Percentiles rank a stretch among this genome's conserved stretches.
These are phyloP conservation scores for Heliamphora exappendiculata DNA, from an alignment of 148 eudicot genomes.

Conservation along the genomic window DNA sequence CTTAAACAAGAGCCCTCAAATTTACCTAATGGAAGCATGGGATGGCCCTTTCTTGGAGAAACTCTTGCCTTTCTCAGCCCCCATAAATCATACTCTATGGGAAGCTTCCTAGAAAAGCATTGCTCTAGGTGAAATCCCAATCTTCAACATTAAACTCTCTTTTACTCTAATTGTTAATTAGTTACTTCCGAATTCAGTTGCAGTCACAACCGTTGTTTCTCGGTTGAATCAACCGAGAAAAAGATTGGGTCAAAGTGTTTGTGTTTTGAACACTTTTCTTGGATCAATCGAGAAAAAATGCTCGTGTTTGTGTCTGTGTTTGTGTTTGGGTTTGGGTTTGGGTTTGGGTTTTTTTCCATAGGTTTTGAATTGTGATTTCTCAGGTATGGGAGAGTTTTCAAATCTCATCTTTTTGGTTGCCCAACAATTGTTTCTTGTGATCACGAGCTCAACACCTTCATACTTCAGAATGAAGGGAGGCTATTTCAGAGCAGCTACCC, in stretches of 20 bases:
- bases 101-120: conserved; percentile 39
- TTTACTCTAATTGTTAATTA: too few species aligned
- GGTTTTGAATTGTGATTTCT: neutral
- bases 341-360: neutral
- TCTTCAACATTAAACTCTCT: neutral
- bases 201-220: too few species aligned
- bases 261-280: neutral
- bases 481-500: conserved; percentile 46
- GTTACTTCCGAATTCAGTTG: too few species aligned
- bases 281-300: neutral
- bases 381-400: conserved; percentile 53
- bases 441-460: conserved; percentile 36
- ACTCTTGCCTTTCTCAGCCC: conserved; percentile 40
- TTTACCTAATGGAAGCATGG: conserved; percentile 42
- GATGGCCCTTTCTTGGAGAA: conserved; percentile 48
- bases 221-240: too few species aligned
- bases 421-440: conserved; percentile 52
- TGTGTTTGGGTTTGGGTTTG: neutral
- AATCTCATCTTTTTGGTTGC: conserved; percentile 40
- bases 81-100: conserved; percentile 39
- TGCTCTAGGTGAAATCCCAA: conserved; percentile 33
- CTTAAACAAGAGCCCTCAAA: conserved; percentile 10
- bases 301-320: neutral
- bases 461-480: conserved; percentile 47
- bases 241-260: too few species aligned